Percentiles rank a stretch among this genome's conserved stretches.
Conservation (phyloP, 805 yeast genomes). For the Lipomyces sp. region DNA sequence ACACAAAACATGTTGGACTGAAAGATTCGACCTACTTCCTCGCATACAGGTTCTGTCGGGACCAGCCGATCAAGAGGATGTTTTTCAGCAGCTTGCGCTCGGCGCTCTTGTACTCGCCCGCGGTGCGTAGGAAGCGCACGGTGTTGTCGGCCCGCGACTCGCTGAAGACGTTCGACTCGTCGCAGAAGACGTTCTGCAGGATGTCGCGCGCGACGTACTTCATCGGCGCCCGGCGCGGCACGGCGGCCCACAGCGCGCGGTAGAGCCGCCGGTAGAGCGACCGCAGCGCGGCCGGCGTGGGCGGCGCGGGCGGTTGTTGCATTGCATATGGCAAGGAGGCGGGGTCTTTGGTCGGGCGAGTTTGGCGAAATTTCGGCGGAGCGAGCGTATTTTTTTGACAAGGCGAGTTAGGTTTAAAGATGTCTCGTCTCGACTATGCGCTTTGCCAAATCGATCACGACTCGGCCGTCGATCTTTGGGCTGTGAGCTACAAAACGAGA, state of each 20-base stretch:
- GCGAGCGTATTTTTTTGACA: too few relatives aligned
- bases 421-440: too few relatives aligned
- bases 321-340: too few relatives aligned
- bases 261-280: not conserved
- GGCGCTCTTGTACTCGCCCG: constrained; percentile 4
- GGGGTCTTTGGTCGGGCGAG: too few relatives aligned
- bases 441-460: too few relatives aligned
- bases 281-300: too few relatives aligned
- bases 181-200: constrained; percentile 14
- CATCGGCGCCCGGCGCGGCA: not conserved
- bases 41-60: constrained; percentile 1
- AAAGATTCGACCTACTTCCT: too few relatives aligned
- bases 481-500: too few relatives aligned
- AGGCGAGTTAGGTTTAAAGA: too few relatives aligned
- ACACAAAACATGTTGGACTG: not conserved
- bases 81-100: constrained; percentile 7
- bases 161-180: not conserved
- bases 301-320: too few relatives aligned
- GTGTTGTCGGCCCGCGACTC: constrained; percentile 14
- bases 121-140: constrained; percentile 4
- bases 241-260: not conserved
- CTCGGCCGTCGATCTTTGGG: too few relatives aligned
- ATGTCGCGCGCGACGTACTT: not conserved
- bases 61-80: constrained; percentile 12
- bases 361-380: too few relatives aligned